A percentile compares a stretch with the other conserved stretches of the same genome.
Evolutionary conservation across 257 asterid genomes (phyloP).

Genomic region (Scutellaria minor): DNA sequence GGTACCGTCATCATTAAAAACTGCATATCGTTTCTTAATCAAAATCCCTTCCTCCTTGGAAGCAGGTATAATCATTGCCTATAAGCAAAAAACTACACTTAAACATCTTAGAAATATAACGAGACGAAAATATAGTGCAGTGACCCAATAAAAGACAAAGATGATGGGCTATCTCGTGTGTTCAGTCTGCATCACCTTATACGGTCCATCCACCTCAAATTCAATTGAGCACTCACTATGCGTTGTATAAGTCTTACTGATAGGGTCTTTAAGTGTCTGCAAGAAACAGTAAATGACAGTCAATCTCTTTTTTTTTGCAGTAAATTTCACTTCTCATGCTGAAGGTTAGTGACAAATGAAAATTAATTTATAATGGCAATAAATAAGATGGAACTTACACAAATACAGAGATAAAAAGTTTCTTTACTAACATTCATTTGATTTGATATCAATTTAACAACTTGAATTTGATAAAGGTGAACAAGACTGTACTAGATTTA

Average conservation of each 20-base stretch:
- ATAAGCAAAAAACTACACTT: conserved; percentile 11
- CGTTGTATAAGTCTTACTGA: conserved; percentile 69
- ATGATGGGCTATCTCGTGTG: conserved; percentile 32
- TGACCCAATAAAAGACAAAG: conserved; percentile 28
- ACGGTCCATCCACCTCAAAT: conserved; percentile 99
- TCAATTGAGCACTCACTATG: conserved; percentile 98
- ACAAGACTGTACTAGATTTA: background rate
- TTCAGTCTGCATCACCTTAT: conserved; percentile 69
- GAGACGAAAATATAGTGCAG: conserved; percentile 36
- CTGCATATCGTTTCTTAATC: conserved; percentile 98
- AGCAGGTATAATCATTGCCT: conserved; percentile 99
- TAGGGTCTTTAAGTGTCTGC: conserved; percentile 86
- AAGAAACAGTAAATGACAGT: conserved; percentile 40
- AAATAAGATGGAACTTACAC: conserved; percentile 23
- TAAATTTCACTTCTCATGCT: conserved; percentile 25
- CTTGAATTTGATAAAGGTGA: too few relatives aligned
- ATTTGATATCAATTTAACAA: too few relatives aligned
- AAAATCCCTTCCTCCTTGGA: conserved; percentile 99
- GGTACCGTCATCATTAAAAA: conserved; percentile 96
- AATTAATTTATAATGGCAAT: conserved; percentile 19
- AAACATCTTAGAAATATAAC: conserved; percentile 29
- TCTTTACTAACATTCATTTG: conserved; percentile 39
- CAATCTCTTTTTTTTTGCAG: conserved; percentile 26
- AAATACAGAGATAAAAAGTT: conserved; percentile 30
- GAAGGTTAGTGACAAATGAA: conserved; percentile 34